phyloP scores from a whole-genome alignment of 202 grass and related monocot genomes.

The Brachypodium distachyon region DNA sequence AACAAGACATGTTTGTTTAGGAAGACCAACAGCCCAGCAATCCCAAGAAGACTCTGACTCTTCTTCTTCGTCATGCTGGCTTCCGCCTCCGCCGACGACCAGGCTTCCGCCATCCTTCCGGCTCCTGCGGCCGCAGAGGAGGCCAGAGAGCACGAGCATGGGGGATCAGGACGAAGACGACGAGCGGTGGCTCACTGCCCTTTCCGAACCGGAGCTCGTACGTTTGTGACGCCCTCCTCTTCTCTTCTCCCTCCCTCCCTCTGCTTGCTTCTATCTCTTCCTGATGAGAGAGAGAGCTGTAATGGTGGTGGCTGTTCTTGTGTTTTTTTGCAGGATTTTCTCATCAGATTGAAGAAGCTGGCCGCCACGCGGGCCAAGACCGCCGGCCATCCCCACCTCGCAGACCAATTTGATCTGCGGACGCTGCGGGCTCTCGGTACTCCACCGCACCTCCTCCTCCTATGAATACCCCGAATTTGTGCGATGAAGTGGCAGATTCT shows the following conservation, averaged over 20 bases:
- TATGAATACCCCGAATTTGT: too few relatives aligned
- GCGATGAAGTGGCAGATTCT: too few relatives aligned
- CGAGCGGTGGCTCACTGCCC: not conserved
- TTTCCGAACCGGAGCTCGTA: conserved; percentile 33
- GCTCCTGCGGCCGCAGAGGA: not conserved
- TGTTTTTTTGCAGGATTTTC: not conserved
- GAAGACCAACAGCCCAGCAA: too few relatives aligned
- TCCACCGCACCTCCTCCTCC: not conserved
- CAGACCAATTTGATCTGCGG: not conserved
- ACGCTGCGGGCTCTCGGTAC: conserved; percentile 18
- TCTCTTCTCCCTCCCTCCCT: too few relatives aligned
- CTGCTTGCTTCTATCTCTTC: not conserved
- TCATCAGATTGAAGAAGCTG: conserved; percentile 13
- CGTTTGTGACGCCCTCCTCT: not conserved
- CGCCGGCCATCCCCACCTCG: not conserved
- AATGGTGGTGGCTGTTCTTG: too few relatives aligned
- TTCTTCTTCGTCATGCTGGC: too few relatives aligned
- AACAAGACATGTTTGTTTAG: too few relatives aligned
- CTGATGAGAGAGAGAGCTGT: too few relatives aligned
- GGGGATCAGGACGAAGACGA: not conserved
- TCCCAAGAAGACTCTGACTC: too few relatives aligned
- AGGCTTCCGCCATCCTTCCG: too few relatives aligned
- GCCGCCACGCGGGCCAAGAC: not conserved
- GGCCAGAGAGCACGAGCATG: not conserved
- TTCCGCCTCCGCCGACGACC: too few relatives aligned